phyloP scores from a whole-genome alignment of 1,139 yeast genomes.

The Hansenula lynferdii region DNA sequence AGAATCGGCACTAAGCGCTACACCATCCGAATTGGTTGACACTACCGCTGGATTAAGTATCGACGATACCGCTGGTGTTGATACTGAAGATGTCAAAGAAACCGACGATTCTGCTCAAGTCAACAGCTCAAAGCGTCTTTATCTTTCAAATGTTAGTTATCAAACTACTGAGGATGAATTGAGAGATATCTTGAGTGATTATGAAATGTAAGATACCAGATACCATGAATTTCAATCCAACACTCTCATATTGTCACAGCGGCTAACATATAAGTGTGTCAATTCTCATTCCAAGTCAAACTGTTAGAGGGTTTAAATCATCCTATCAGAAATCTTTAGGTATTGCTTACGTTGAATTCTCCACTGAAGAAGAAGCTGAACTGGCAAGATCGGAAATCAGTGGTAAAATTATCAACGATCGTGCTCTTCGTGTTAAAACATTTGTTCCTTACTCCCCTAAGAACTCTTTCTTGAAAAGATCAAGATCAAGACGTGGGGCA shows the following conservation, averaged over 20 bases:
- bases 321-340: conserved; percentile 49
- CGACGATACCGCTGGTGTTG: background rate
- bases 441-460: conserved; percentile 38
- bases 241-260: background rate
- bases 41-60: background rate
- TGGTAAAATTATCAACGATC: conserved; percentile 35
- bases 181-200: conserved; percentile 34
- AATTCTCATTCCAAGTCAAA: conserved; percentile 50
- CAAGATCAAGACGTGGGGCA: conserved; percentile 41
- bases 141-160: conserved; percentile 49
- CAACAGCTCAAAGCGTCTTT: conserved; percentile 30
- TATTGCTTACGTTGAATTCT: conserved; percentile 61
- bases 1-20: background rate
- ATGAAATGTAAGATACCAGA: conserved; percentile 25
- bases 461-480: conserved; percentile 36
- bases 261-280: conserved; percentile 29
- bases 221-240: too few species aligned
- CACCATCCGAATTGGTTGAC: background rate
- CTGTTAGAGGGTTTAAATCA: conserved; percentile 40
- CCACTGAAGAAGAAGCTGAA: conserved; percentile 41
- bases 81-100: background rate
- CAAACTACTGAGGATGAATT: conserved; percentile 50
- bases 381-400: conserved; percentile 39
- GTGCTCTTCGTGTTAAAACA: conserved; percentile 33
- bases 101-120: background rate